Conservation (phyloP, 116 monocot genomes). For the Iris pallida region DNA sequence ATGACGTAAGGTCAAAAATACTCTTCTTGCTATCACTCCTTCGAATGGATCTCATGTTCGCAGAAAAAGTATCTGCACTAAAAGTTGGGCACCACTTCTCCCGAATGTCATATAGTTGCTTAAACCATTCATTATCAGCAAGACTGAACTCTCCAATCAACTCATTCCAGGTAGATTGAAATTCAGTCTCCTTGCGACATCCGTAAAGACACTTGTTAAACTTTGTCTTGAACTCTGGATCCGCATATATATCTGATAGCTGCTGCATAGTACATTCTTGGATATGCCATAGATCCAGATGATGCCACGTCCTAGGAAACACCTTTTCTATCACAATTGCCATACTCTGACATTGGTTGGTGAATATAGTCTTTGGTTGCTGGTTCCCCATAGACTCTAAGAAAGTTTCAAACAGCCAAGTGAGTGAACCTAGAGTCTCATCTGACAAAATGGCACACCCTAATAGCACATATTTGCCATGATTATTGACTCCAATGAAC, state of each 20-base stretch:
- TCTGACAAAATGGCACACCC: constrained; percentile 22
- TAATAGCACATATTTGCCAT: constrained; percentile 17
- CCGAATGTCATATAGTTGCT: constrained; percentile 8
- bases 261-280: constrained; percentile 12
- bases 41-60: constrained; percentile 7
- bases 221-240: constrained; percentile 12
- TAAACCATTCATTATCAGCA: constrained; percentile 17
- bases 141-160: constrained; percentile 14
- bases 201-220: constrained; percentile 22
- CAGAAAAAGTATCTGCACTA: constrained; percentile 18
- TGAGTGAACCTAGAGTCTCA: constrained; percentile 8
- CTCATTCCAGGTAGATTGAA: constrained; percentile 21
- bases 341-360: constrained; percentile 27
- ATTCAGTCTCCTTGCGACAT: constrained; percentile 14
- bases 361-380: constrained; percentile 32
- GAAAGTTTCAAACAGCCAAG: constrained; percentile 28
- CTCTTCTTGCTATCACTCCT: constrained; percentile 11
- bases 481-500: constrained; percentile 32
- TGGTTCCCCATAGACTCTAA: constrained; percentile 19
- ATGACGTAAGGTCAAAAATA: constrained; percentile 2
- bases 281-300: constrained; percentile 19
- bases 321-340: constrained; percentile 12
- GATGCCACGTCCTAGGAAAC: constrained; percentile 19
- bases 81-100: constrained; percentile 22
- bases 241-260: constrained; percentile 2